Evolutionary conservation across 2,329 filamentous ascomycete genomes (phyloP), one percentile per base, ranked within the genome.

Genomic region (Hypoxylon sp.): DNA sequence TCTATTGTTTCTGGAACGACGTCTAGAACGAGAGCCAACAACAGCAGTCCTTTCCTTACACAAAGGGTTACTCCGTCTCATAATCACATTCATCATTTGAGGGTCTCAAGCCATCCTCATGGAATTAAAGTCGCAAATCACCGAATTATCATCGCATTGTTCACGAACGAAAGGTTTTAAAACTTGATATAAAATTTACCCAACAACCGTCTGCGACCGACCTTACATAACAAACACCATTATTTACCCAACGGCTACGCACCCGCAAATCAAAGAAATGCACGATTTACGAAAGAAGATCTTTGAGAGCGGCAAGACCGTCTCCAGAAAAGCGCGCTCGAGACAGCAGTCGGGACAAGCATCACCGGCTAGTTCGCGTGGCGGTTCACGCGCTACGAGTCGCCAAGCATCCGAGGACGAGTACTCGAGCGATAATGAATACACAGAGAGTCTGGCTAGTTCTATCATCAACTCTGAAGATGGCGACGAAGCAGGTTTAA

Each of bases 241-340:
- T 32, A 50, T 52, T 25, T 48, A 30, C 28, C 17, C 41, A 53
- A 48, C 48, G 49, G 30, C 36, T 51, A 13, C 38, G 48, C 7
- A 34, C 41, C 19, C 23, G 3, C 36, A 52, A 43, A 43, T 36
- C 19, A 38, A 41, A 63, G 64, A 64, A 28, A 91, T 91, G 89
- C 88, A 86, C 75, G 88, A 91, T 75, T 82, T 87, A 60, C 84
- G 89, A 73, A 90, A 91, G 76, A 90, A 91, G 79, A 90, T 88
- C 55, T 87, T 93, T 68, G 89, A 91, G 80, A 89, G 88, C 81
- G 87, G 87, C 77, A 93, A 93, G 82, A 93, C 90, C 14, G 80
- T 88, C 34, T 93, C 91, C 50, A 86, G 85, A 74, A 93, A 93
- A 79, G 89, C 90, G 21, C 85, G 84, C 67, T 86, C 86, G 21